Conservation (phyloP, 2,329 filamentous ascomycete species). For the Huntiella savannae region DNA sequence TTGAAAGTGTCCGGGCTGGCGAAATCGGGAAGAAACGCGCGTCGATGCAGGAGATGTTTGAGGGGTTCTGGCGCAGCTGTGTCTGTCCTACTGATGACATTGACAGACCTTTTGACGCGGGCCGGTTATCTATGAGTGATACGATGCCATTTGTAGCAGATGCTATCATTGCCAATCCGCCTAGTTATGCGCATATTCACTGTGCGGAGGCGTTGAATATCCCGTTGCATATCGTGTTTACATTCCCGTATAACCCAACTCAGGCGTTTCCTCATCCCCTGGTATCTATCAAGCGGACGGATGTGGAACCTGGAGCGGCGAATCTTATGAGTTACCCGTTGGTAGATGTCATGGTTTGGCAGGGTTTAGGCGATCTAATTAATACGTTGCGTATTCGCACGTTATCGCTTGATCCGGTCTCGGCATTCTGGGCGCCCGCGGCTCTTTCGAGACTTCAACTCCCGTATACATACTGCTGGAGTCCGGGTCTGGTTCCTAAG, state of each 20-base stretch:
- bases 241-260: constrained; percentile 62
- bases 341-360: constrained; percentile 80
- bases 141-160: constrained; percentile 43
- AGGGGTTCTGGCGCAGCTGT: constrained; percentile 66
- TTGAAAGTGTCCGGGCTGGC: constrained; percentile 53
- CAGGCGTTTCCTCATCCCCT: constrained; percentile 59
- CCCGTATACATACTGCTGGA: constrained; percentile 58
- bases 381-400: constrained; percentile 55
- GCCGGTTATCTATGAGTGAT: constrained; percentile 37
- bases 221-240: constrained; percentile 75
- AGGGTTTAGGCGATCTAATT: constrained; percentile 63
- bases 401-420: constrained; percentile 52
- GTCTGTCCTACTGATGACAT: constrained; percentile 55
- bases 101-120: constrained; percentile 37
- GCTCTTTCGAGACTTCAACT: constrained; percentile 55
- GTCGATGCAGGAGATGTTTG: constrained; percentile 65
- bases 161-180: constrained; percentile 72
- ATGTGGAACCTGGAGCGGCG: constrained; percentile 51
- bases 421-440: constrained; percentile 58
- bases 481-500: constrained; percentile 45
- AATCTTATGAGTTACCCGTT: constrained; percentile 69
- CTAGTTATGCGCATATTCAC: constrained; percentile 59
- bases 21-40: constrained; percentile 49
- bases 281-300: constrained; percentile 53
- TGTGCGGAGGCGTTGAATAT: constrained; percentile 63